Base-by-base conservation (phyloP, 805 yeast species). In the Ogataea haglerorum region DNA sequence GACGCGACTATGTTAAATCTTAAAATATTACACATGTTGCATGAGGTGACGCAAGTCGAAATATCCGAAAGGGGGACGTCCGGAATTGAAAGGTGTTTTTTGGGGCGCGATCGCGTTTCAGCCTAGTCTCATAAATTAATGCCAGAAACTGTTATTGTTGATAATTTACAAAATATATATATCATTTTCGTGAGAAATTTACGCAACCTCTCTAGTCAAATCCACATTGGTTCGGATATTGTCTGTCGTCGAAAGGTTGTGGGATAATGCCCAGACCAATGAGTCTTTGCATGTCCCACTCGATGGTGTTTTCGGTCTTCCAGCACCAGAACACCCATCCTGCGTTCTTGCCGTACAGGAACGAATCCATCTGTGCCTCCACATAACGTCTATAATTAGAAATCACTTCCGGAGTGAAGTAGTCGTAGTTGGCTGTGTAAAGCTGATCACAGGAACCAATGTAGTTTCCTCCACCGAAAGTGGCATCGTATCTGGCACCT, bases 241-340 rank as follows among this genome's bases (percentile, higher is more conserved):
- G 40, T 52, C 67, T 61, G 23, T 45, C 51, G 34, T 37, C 29
- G 30, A 88, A 67, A 19, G 97, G 96, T 61, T 77, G 83, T 34
- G 97, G 96, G 74, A 90, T 82, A 28, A 87, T 58, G 19, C 78
- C 81, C 40, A 74, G 61, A 14, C 62, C 69, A 15, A 75, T 63
- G 52, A 90, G 73, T 48, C 69, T 67, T 53, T 72, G 69, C 68
- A 85, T 73, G 64, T 86, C 95, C 97, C 97, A 90, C 61, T 90
- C 96, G 40, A 82, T 60, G 15, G 86, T 70, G 51, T 64, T 65
- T 65, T 90, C 96, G 19, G 95, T 85, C 72, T 89, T 90, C 83
- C 87, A 89, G 61, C 83, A 78, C 97, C 97, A 90, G 70, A 85
- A 83, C 43, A 87, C 76, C 96, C 96, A 90, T 23, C 98, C 98